phyloP scores from a whole-genome alignment of 2,329 filamentous ascomycete genomes.

The Colletotrichum coccodes region DNA sequence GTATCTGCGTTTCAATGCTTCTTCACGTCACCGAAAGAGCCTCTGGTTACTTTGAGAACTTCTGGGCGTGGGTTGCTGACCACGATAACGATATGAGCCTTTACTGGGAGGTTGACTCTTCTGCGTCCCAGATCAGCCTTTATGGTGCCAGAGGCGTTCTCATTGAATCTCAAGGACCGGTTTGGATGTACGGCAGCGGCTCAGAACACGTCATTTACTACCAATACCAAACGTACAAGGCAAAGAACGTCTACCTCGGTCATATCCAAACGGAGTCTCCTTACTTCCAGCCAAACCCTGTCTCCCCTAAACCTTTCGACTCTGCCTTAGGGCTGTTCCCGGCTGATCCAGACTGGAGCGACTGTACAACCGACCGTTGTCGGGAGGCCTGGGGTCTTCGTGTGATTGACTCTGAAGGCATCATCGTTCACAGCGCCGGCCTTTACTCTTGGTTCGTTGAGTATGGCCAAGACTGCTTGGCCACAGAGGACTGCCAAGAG shows the following conservation, averaged over 20 bases:
- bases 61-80: conserved; percentile 76
- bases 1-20: conserved; percentile 67
- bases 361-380: conserved; percentile 45
- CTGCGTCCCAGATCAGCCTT: conserved; percentile 41
- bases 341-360: conserved; percentile 29
- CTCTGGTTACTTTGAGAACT: conserved; percentile 62
- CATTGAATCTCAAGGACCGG: conserved; percentile 42
- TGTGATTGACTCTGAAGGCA: conserved; percentile 56
- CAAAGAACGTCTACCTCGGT: conserved; percentile 59
- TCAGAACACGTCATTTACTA: conserved; percentile 60
- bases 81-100: conserved; percentile 61
- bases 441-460: conserved; percentile 70
- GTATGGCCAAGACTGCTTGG: conserved; percentile 61
- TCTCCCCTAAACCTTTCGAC: neutral
- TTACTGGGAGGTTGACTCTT: neutral
- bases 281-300: conserved; percentile 65
- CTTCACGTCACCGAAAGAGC: too few relatives aligned
- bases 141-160: conserved; percentile 45
- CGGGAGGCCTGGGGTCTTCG: conserved; percentile 60
- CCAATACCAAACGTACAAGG: conserved; percentile 59
- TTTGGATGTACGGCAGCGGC: conserved; percentile 52
- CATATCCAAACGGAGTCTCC: conserved; percentile 66
- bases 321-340: conserved; percentile 2
- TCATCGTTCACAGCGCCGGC: conserved; percentile 63
- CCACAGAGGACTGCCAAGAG: conserved; percentile 57